Conservation (phyloP, 208 protist species). For the Trypanosoma cruzi region DNA sequence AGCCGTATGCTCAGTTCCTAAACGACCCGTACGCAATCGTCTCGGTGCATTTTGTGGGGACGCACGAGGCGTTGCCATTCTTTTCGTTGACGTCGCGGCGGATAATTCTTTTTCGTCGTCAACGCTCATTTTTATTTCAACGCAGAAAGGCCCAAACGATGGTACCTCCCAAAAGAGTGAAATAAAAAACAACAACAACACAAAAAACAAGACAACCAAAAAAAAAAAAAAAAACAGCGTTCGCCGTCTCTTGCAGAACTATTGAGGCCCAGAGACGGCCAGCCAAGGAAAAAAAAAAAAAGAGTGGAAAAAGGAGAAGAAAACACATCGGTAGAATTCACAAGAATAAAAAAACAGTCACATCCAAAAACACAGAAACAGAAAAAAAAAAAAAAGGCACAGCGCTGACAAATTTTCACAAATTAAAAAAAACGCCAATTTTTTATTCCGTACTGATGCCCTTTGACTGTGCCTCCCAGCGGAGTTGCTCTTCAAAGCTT, state of each 20-base stretch:
- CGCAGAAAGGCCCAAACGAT: background rate
- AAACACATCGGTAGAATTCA: constrained; percentile 1
- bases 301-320: background rate
- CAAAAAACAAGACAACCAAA: background rate
- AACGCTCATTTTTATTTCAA: background rate
- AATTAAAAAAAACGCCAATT: background rate
- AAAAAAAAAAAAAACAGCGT: background rate
- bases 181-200: background rate
- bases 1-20: background rate
- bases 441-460: constrained; percentile 36
- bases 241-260: no score
- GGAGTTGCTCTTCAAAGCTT: constrained; percentile 74
- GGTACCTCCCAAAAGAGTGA: background rate
- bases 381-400: background rate
- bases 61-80: background rate
- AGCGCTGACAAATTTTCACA: no score
- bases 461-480: constrained; percentile 65
- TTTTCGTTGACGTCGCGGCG: no score
- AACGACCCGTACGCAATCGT: background rate
- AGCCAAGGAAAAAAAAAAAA: constrained; percentile 1
- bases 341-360: background rate
- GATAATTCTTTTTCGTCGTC: background rate
- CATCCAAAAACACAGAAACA: background rate
- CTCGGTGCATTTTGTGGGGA: background rate
- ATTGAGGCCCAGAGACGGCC: background rate